These are phyloP conservation scores for Cunninghamia lanceolata DNA, from an alignment of 75 land plant genomes.

Conservation along the genomic window DNA sequence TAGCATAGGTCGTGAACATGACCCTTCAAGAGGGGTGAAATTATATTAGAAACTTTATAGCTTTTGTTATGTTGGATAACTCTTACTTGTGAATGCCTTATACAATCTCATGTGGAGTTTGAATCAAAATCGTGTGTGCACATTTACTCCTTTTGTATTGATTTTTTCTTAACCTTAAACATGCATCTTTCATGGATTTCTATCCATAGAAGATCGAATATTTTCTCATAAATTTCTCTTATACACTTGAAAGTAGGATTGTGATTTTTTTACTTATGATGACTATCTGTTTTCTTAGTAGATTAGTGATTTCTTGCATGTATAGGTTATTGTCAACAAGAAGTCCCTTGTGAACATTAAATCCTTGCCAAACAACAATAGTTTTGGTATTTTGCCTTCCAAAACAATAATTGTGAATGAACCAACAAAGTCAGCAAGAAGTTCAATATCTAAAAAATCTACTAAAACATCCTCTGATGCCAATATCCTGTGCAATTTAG, in stretches of 20 bases:
- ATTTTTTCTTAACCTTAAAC: background rate
- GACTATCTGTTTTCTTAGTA: background rate
- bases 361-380: background rate
- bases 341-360: background rate
- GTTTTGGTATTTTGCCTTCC: background rate
- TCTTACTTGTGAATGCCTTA: no score
- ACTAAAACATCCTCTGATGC: background rate
- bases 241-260: background rate
- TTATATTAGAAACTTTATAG: no score
- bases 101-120: no score
- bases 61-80: no score
- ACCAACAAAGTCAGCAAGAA: background rate
- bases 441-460: conserved; percentile 1
- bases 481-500: conserved; percentile 39
- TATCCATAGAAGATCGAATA: no score
- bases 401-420: background rate
- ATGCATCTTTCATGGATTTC: background rate
- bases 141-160: no score
- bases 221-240: background rate
- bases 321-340: conserved; percentile 19
- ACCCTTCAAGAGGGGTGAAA: no score
- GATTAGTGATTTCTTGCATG: background rate
- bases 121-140: no score
- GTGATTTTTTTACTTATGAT: background rate
- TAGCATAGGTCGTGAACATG: no score